Conservation (phyloP, 805 yeast species). For the Vanderwaltozyma verrucispora region DNA sequence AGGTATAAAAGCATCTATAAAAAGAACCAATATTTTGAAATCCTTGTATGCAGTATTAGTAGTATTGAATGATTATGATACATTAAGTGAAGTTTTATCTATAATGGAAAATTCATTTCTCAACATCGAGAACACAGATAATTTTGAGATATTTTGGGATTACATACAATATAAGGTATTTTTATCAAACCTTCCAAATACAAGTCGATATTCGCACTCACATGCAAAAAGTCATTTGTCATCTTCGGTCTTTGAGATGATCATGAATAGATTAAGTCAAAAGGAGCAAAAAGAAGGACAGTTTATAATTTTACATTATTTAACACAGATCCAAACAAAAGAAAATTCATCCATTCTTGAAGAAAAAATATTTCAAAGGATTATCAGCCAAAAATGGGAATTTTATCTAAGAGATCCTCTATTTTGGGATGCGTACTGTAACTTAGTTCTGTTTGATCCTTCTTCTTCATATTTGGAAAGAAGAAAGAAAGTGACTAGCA, state of each 20-base stretch:
- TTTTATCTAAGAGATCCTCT: conserved; percentile 13
- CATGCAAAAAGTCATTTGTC: conserved; percentile 4
- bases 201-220: conserved; percentile 13
- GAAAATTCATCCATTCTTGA: conserved; percentile 16
- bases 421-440: conserved; percentile 24
- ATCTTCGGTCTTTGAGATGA: conserved; percentile 6
- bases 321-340: conserved; percentile 18
- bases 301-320: conserved; percentile 10
- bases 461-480: conserved; percentile 18
- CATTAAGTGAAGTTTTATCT: conserved; percentile 8
- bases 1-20: conserved; percentile 15
- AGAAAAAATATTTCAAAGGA: conserved; percentile 13
- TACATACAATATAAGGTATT: conserved; percentile 21
- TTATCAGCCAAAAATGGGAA: conserved; percentile 11
- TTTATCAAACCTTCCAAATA: conserved; percentile 5
- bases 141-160: conserved; percentile 25
- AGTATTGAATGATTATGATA: conserved; percentile 14
- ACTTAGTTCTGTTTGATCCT: conserved; percentile 18
- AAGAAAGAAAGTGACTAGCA: conserved; percentile 13
- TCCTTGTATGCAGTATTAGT: conserved; percentile 14
- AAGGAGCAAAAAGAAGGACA: conserved; percentile 11
- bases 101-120: conserved; percentile 7
- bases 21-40: conserved; percentile 16
- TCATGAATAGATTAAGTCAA: conserved; percentile 13
- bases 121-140: conserved; percentile 15